Conservation (phyloP, 805 yeast genomes). For the Spathaspora passalidarum region DNA sequence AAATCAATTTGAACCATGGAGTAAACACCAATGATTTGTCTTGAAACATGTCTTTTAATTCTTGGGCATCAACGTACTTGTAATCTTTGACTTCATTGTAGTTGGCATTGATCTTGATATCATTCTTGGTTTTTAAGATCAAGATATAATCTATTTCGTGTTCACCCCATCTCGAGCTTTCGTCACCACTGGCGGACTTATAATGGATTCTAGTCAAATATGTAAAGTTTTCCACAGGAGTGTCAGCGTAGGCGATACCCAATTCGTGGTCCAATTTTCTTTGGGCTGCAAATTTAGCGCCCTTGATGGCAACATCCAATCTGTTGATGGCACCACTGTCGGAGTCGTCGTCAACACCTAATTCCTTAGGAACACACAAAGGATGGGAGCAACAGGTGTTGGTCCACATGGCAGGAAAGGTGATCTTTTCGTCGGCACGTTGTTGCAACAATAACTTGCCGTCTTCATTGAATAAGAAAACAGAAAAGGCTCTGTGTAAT, state of each 20-base stretch:
- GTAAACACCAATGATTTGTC: constrained; percentile 73
- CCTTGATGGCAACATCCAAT: constrained; percentile 61
- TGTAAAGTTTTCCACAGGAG: constrained; percentile 65
- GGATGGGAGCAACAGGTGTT: constrained; percentile 99
- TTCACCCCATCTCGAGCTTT: constrained; percentile 79
- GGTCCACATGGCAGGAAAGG: constrained; percentile 97
- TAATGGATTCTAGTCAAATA: constrained; percentile 94
- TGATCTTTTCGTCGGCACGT: constrained; percentile 94
- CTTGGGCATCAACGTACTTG: constrained; percentile 66
- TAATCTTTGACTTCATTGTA: constrained; percentile 73
- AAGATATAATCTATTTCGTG: constrained; percentile 96
- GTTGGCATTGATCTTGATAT: constrained; percentile 61
- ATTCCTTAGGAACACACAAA: constrained; percentile 74
- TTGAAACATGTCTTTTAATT: constrained; percentile 72
- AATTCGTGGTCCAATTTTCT: constrained; percentile 91
- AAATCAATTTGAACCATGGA: constrained; percentile 97
- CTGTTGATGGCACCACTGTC: constrained; percentile 21
- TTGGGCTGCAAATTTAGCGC: constrained; percentile 85
- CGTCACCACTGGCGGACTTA: constrained; percentile 74
- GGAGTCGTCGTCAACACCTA: constrained; percentile 46
- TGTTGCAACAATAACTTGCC: constrained; percentile 84
- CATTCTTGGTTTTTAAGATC: constrained; percentile 58
- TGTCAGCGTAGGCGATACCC: constrained; percentile 67
- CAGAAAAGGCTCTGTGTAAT: constrained; percentile 93
- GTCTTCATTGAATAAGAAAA: constrained; percentile 81